A percentile compares a stretch with the other conserved stretches of the same genome.
phyloP scores from a whole-genome alignment of 768 basidiomycete species.

The Mycena galericulata region DNA sequence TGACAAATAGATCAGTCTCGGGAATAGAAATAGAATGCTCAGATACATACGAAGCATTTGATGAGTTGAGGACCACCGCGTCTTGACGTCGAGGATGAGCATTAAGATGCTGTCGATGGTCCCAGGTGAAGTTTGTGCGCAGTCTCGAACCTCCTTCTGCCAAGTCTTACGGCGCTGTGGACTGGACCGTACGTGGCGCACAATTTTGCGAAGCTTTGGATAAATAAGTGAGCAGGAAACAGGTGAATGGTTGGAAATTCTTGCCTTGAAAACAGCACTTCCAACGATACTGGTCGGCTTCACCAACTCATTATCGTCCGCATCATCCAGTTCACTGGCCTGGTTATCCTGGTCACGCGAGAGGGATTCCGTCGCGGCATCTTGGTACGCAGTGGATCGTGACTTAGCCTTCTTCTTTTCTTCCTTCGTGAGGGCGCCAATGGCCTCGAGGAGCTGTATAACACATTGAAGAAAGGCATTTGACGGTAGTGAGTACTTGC shows the following conservation, averaged over 20 bases:
- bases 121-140: not conserved
- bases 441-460: conserved; percentile 16
- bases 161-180: conserved; percentile 8
- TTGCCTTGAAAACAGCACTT: not conserved
- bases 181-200: conserved; percentile 23
- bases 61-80: conserved; percentile 7
- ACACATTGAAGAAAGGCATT: not conserved
- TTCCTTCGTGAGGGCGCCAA: conserved; percentile 11
- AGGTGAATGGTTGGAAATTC: not conserved
- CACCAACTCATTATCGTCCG: not conserved
- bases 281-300: not conserved
- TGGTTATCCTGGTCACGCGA: not conserved
- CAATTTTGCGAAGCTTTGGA: conserved; percentile 14
- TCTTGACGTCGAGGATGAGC: conserved; percentile 12
- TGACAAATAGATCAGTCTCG: not conserved
- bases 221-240: not conserved
- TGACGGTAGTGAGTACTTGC: conserved; percentile 14
- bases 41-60: conserved; percentile 5
- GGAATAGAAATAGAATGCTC: not conserved
- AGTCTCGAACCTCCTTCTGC: conserved; percentile 2
- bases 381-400: conserved; percentile 12
- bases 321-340: not conserved
- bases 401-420: not conserved
- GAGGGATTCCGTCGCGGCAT: not conserved
- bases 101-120: not conserved